Evolutionary conservation across 2,329 filamentous ascomycete genomes (phyloP).

Genomic region (Stachybotrys chartarum): DNA sequence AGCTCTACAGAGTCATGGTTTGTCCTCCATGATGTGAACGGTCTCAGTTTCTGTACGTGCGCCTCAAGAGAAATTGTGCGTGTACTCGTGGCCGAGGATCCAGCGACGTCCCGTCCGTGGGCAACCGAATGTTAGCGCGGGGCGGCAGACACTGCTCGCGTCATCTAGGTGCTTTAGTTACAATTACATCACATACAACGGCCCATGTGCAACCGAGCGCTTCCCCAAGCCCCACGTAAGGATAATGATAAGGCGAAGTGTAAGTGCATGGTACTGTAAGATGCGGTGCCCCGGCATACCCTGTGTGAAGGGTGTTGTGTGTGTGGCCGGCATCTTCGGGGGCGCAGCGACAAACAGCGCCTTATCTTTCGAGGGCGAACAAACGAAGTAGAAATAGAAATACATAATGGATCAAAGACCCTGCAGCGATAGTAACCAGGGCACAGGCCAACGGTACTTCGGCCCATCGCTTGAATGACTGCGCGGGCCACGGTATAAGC

Average conservation of each 20-base stretch:
- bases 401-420: slow-evolving; percentile 29
- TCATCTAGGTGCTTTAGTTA: background rate
- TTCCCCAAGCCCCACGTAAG: background rate
- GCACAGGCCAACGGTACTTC: background rate
- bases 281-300: too few species aligned
- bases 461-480: slow-evolving; percentile 1
- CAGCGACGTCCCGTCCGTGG: background rate
- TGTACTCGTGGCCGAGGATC: background rate
- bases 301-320: too few species aligned
- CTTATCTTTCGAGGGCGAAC: slow-evolving; percentile 20
- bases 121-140: background rate
- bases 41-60: too few species aligned
- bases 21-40: too few species aligned
- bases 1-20: too few species aligned
- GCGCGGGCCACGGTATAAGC: slow-evolving; percentile 1
- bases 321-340: background rate
- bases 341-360: background rate
- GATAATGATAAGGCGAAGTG: too few species aligned
- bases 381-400: slow-evolving; percentile 25
- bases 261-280: too few species aligned
- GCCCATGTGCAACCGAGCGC: background rate
- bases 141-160: background rate
- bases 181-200: background rate
- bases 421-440: background rate
- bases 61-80: background rate